Evolutionary conservation across 2,329 filamentous ascomycete genomes (phyloP).

Genomic region (Penicillium sp.): DNA sequence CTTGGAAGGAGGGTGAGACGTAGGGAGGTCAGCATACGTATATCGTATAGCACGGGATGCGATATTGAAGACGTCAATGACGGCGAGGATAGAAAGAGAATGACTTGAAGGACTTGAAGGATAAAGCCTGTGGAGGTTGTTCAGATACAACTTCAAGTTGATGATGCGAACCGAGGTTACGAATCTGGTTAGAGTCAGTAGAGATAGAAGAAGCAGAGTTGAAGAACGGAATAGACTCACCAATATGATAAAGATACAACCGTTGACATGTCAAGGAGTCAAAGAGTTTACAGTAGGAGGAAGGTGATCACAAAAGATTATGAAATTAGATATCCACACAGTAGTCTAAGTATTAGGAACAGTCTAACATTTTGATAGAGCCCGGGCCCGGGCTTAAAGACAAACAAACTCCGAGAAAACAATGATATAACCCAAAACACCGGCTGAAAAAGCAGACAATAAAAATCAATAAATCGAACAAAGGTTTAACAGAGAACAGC

Average conservation of each 20-base stretch:
- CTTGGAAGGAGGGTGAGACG: too few relatives aligned
- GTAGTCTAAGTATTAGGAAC: slow-evolving; percentile 26
- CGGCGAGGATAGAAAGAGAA: too few relatives aligned
- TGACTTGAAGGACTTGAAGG: too few relatives aligned
- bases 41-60: too few relatives aligned
- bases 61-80: too few relatives aligned
- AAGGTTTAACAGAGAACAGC: slow-evolving; percentile 40
- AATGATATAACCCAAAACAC: slow-evolving; percentile 28
- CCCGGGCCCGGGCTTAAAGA: slow-evolving; percentile 14
- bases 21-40: too few relatives aligned
- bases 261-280: background rate
- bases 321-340: slow-evolving; percentile 17
- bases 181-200: background rate
- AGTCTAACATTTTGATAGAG: slow-evolving; percentile 22
- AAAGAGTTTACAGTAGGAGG: background rate
- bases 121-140: too few relatives aligned
- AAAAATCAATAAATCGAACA: slow-evolving; percentile 13
- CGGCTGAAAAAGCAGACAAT: slow-evolving; percentile 21
- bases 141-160: too few relatives aligned
- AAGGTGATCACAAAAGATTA: slow-evolving; percentile 13
- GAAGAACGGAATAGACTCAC: background rate
- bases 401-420: slow-evolving; percentile 25
- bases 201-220: background rate
- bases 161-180: background rate
- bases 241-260: background rate